Base-by-base conservation (phyloP, 1,139 yeast genomes). In the Magnusiomyces ingens region DNA sequence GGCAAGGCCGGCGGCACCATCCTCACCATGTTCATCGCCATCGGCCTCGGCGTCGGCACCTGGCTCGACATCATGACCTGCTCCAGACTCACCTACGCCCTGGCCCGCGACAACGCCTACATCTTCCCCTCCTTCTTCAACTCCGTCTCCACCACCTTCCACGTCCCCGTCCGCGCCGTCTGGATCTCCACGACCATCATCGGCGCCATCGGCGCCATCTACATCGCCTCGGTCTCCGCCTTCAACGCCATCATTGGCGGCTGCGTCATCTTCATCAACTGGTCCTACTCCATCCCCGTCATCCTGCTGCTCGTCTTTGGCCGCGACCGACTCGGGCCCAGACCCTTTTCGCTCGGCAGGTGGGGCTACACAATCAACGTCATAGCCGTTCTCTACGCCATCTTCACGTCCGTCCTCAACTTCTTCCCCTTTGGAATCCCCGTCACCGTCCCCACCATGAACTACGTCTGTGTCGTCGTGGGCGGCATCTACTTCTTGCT, bases 161-260 rank as follows among this genome's bases (percentile, higher is more conserved):
- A 70, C 3, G 82, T 86, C 18, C 95, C 95, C 1, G 82, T 79
- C 60, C 82, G 85, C 66, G 87, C 95, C 0, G 74, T 86, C 46
- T 70, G 82, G 54, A 71, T 86, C 48, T 81, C 89, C n/a, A 82
- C 84, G 76, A 74, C 71, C 0, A 79, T 84, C 8, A 81, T 88
- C 45, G 78, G 78, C n/a, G 56, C 80, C 2, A 69, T 86, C 89
- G 1, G 67, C 80, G 26, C 71, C 84, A 49, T 84, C 90, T 12
- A 51, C 47, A 69, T 87, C 48, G 70, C 85, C 1, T 85, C 94
- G 0, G 73, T 81, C 2, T 78, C 90, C 5, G 94, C 94, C 0
- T 85, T 86, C 69, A 84, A 84, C 68, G 89, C 95, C 2, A 86
- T 87, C 67, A 78, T 87, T 72, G 94, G 95, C 0, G 84, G 91